phyloP scores from a whole-genome alignment of 768 basidiomycete genomes.

The Mrakia blollopis region DNA sequence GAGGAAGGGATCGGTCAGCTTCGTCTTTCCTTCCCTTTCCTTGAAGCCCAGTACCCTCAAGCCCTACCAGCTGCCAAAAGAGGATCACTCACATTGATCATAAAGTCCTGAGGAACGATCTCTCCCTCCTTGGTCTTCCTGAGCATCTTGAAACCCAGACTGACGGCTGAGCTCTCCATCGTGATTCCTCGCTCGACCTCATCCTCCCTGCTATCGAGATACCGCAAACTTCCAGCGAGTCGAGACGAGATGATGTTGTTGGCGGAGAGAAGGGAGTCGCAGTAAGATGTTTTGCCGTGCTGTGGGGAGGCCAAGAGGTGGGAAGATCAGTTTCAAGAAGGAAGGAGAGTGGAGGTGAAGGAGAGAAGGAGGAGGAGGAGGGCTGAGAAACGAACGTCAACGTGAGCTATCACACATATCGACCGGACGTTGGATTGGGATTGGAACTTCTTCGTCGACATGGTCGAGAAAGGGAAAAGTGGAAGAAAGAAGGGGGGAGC shows the following conservation, averaged over 20 bases:
- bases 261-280: constrained; percentile 90
- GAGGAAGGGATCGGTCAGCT: neutral
- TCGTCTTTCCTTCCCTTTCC: neutral
- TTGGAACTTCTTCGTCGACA: constrained; percentile 31
- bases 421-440: constrained; percentile 31
- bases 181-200: constrained; percentile 97
- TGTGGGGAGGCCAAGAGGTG: constrained; percentile 50
- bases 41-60: neutral
- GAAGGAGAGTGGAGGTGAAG: neutral
- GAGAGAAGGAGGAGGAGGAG: neutral
- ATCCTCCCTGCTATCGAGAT: constrained; percentile 90
- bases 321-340: neutral
- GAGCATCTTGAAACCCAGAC: constrained; percentile 32
- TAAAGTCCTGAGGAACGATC: constrained; percentile 33
- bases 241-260: constrained; percentile 94
- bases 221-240: constrained; percentile 94
- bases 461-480: neutral
- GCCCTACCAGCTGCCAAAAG: neutral
- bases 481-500: neutral
- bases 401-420: constrained; percentile 33
- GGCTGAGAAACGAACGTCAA: constrained; percentile 15
- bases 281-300: constrained; percentile 78
- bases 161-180: constrained; percentile 90
- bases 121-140: constrained; percentile 38
- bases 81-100: constrained; percentile 29